Conservation (phyloP, 306 rosid genomes). For the Prunus salicina region DNA sequence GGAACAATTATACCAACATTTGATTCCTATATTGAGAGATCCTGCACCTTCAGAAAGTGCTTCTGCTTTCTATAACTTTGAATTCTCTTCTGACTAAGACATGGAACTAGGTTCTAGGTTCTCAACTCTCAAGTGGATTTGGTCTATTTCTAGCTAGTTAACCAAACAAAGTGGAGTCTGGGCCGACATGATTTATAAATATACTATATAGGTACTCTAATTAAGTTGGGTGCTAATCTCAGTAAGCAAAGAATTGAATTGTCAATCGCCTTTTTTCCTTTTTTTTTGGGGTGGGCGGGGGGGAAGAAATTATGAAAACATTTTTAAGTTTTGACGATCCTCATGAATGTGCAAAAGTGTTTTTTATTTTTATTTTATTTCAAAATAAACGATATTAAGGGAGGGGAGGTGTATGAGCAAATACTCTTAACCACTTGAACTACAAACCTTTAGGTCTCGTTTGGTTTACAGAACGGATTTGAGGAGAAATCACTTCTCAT, state of each 20-base stretch:
- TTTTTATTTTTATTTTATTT: too few relatives aligned
- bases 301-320: too few relatives aligned
- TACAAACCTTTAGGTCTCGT: too few relatives aligned
- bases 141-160: constrained; percentile 6
- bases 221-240: neutral
- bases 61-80: neutral
- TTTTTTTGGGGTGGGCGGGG: too few relatives aligned
- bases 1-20: neutral
- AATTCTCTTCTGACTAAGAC: constrained; percentile 18
- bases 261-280: too few relatives aligned
- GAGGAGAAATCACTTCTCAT: too few relatives aligned
- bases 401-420: too few relatives aligned
- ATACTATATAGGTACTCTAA: neutral
- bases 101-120: constrained; percentile 35
- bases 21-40: neutral
- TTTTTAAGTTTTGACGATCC: too few relatives aligned
- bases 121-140: constrained; percentile 16
- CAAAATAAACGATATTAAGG: neutral
- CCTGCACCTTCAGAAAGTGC: constrained; percentile 6
- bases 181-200: neutral
- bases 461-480: too few relatives aligned
- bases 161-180: neutral
- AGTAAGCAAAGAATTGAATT: neutral
- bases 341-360: too few relatives aligned
- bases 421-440: too few relatives aligned